A percentile compares a stretch with the other conserved stretches of the same genome.
These are phyloP conservation scores for Guadua angustifolia DNA, from an alignment of 176 grass and related monocot species.

Conservation along the genomic window DNA sequence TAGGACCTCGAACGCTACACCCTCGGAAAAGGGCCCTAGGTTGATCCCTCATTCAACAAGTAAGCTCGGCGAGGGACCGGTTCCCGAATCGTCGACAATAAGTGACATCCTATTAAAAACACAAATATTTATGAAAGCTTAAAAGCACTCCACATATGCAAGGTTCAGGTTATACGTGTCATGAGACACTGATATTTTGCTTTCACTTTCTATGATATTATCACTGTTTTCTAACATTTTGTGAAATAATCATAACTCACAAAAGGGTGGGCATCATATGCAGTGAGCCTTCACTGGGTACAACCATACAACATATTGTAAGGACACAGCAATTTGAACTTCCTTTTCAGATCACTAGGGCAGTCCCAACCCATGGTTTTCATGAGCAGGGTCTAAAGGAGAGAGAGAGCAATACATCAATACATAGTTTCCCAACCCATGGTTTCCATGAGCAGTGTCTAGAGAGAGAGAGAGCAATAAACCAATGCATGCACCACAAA, in stretches of 20 bases:
- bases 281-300: background rate
- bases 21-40: too few species aligned
- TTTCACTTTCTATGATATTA: background rate
- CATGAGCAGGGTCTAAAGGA: too few species aligned
- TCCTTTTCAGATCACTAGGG: slow-evolving; percentile 17
- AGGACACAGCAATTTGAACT: background rate
- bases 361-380: too few species aligned
- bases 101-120: slow-evolving; percentile 27
- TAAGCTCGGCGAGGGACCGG: too few species aligned
- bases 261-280: slow-evolving; percentile 27
- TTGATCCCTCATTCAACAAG: too few species aligned
- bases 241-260: slow-evolving; percentile 4
- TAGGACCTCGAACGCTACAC: too few species aligned
- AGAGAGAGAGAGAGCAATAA: too few species aligned
- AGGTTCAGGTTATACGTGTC: slow-evolving; percentile 22
- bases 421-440: too few species aligned
- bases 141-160: background rate
- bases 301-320: background rate
- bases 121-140: slow-evolving; percentile 14
- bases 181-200: background rate
- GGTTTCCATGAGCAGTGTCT: too few species aligned
- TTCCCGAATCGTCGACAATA: too few species aligned
- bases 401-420: too few species aligned
- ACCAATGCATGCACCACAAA: too few species aligned
- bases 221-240: slow-evolving; percentile 10